phyloP scores from a whole-genome alignment of 352 stramenopile genomes.

The Pythium scleroteichum region DNA sequence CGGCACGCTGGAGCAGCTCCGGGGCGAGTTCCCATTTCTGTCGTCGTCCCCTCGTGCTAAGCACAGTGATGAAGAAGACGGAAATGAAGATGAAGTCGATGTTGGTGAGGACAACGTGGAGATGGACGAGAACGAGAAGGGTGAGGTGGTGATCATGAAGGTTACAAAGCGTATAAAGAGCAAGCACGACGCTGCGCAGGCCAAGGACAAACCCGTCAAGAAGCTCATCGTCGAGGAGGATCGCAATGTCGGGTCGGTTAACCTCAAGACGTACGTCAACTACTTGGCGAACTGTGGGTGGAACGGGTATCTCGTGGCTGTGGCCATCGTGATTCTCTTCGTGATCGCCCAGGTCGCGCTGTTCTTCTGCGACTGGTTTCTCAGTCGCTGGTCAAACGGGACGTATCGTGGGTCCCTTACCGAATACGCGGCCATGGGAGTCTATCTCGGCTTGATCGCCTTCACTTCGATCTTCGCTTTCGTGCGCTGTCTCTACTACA shows the following conservation, averaged over 20 bases:
- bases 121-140: neutral
- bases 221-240: constrained; percentile 48
- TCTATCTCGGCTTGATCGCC: constrained; percentile 45
- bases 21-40: constrained; percentile 32
- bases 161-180: constrained; percentile 3
- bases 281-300: constrained; percentile 49
- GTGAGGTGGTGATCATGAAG: constrained; percentile 1
- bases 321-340: constrained; percentile 37
- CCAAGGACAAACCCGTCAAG: constrained; percentile 16
- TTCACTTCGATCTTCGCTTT: constrained; percentile 36
- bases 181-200: neutral
- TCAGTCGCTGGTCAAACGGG: constrained; percentile 49
- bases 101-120: neutral
- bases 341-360: constrained; percentile 41
- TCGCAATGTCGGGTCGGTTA: constrained; percentile 39
- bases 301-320: constrained; percentile 34
- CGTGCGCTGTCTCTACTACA: constrained; percentile 47
- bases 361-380: constrained; percentile 57
- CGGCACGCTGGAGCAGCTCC: constrained; percentile 30
- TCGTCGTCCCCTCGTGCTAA: constrained; percentile 4
- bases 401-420: constrained; percentile 27
- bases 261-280: constrained; percentile 46
- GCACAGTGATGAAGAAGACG: constrained; percentile 13
- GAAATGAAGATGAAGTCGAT: neutral
- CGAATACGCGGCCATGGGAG: constrained; percentile 34